phyloP scores from a whole-genome alignment of 2,329 filamentous ascomycete species.

The Stagonosporopsis cucurbitacearum region DNA sequence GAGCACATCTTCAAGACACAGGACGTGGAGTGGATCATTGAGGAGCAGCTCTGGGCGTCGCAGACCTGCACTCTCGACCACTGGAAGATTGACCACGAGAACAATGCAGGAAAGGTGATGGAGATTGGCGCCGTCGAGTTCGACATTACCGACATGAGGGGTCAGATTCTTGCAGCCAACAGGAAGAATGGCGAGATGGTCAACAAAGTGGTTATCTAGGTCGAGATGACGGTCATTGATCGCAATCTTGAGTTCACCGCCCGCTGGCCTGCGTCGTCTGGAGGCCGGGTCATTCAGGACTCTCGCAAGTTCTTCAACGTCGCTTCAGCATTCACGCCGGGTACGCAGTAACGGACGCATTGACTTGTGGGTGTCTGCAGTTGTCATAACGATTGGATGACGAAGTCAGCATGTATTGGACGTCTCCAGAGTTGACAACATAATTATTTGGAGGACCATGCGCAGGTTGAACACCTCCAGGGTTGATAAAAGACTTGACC shows the following conservation, averaged over 20 bases:
- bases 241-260: conserved; percentile 24
- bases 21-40: conserved; percentile 2
- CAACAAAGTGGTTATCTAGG: conserved; percentile 9
- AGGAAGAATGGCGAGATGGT: neutral
- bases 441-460: no score
- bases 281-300: conserved; percentile 9
- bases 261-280: conserved; percentile 11
- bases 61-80: conserved; percentile 21
- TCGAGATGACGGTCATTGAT: conserved; percentile 25
- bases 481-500: no score
- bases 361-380: neutral
- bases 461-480: no score
- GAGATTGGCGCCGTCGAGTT: conserved; percentile 21
- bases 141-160: conserved; percentile 13
- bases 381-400: no score
- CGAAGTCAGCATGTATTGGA: neutral
- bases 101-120: conserved; percentile 17
- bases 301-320: conserved; percentile 13
- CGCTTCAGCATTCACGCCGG: conserved; percentile 14
- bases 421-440: neutral
- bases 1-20: conserved; percentile 1
- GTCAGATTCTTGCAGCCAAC: neutral
- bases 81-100: conserved; percentile 10
- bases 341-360: conserved; percentile 14
- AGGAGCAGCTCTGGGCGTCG: conserved; percentile 17